Conservation (phyloP, 148 eudicot genomes). For the Amaranthus hypochondriacus region DNA sequence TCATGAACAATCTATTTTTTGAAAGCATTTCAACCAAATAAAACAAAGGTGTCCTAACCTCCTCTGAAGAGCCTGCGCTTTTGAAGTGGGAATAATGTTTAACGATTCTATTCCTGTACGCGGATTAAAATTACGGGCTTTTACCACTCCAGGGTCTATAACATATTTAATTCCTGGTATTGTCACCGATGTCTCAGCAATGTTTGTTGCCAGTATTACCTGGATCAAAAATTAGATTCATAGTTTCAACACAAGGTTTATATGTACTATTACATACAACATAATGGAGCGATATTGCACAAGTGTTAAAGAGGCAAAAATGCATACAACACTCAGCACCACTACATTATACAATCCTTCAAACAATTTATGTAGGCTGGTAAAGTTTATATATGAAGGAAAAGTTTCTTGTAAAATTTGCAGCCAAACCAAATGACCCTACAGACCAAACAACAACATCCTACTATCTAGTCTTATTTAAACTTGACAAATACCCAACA, state of each 20-base stretch:
- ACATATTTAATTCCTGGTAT: conserved; percentile 98
- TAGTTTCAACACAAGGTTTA: conserved; percentile 1
- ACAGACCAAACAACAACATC: background rate
- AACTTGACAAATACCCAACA: background rate
- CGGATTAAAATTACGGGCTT: conserved; percentile 74
- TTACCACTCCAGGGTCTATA: conserved; percentile 94
- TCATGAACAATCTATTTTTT: background rate
- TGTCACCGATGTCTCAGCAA: conserved; percentile 97
- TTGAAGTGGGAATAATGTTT: conserved; percentile 73
- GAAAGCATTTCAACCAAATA: background rate
- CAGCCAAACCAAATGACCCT: conserved; percentile 1
- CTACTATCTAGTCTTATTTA: background rate
- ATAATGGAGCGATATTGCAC: background rate
- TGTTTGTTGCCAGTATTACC: conserved; percentile 95
- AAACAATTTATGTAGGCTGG: background rate
- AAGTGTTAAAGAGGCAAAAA: background rate
- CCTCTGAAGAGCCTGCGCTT: conserved; percentile 96
- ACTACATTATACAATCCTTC: background rate
- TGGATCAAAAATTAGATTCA: conserved; percentile 18
- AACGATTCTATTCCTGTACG: conserved; percentile 76
- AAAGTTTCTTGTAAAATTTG: background rate
- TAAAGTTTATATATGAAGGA: background rate
- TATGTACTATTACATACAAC: background rate
- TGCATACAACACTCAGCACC: background rate
- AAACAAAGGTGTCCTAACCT: conserved; percentile 44